Base-by-base conservation (phyloP, 352 stramenopile genomes). In the Hyaloperonospora arabidopsidis region DNA sequence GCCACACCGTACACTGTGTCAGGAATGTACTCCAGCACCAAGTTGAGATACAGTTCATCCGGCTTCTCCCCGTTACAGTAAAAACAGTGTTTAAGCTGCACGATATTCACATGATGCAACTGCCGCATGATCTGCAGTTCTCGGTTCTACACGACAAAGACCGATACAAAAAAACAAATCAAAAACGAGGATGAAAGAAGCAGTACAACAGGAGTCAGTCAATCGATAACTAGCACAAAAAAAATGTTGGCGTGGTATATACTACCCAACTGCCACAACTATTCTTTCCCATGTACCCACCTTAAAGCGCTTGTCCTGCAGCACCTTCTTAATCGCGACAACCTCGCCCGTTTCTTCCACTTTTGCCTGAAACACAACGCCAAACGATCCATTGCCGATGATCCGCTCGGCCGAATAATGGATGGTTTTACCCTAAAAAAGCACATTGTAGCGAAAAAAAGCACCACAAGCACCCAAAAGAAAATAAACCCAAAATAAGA, bases 301-400 rank as follows among this genome's bases (percentile, higher is more conserved):
- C 77, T 99, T 99, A 72, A 99, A 99, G 36, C 97, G 84, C 67
- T 98, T 99, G 73, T 99, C 97, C 64, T 99, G 97, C 22, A 99
- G 84, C 60, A 99, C 97, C 71, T 99, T 99, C 76, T 99, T 99
- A 64, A 99, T 99, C 10, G 97, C 97, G 2, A 99, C 97, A 45
- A 98, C 91, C 69, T 99, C 92, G 5, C 94, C 90, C 12, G 95
- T 98, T 62, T 98, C 95, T 49, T 98, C 92, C 13, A 98, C 91
- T 12, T 83, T 89, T 7, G 95, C 97, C 68, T 98, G 89, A 65
- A 99, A 99, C 21, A 99, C 97, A 12, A 99, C 96, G 12, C 97
- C 97, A 68, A 99, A 99, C 2, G 93, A 98, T 18, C 97, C 97
- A 68, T 99, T 99, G n/a, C 97, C 97, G 59, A 99, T 99, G 59